A percentile compares a stretch with the other conserved stretches of the same genome.
Conservation (phyloP, 2,329 filamentous ascomycete species). For the Botrytis byssoidea region DNA sequence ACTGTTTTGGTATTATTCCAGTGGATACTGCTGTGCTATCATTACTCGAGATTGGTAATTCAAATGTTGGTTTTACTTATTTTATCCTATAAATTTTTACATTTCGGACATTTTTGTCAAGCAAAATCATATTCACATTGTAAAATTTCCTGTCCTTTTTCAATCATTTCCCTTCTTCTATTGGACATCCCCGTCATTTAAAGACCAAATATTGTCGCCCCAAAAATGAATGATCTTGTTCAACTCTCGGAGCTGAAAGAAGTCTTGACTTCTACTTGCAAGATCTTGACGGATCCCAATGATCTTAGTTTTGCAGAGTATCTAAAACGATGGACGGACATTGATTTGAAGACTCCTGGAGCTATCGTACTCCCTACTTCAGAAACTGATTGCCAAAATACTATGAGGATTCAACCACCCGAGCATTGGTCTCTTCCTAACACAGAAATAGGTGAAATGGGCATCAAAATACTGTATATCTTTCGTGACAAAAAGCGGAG, state of each 20-base stretch:
- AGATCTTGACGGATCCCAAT: constrained; percentile 4
- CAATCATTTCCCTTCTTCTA: not conserved
- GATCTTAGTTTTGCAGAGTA: constrained; percentile 17
- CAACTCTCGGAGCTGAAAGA: not conserved
- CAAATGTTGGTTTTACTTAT: not conserved
- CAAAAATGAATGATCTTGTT: not conserved
- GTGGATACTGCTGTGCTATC: not conserved
- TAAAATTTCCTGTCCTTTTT: not conserved
- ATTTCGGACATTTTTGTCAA: not conserved
- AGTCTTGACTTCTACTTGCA: not conserved
- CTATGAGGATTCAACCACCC: not conserved
- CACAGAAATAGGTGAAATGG: constrained; percentile 19
- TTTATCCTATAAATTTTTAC: not conserved
- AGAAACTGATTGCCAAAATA: constrained; percentile 25
- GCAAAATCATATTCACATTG: not conserved
- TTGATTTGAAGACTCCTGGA: constrained; percentile 22
- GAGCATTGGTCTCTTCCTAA: not conserved
- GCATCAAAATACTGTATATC: constrained; percentile 21
- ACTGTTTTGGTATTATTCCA: not conserved
- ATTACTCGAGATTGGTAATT: not conserved
- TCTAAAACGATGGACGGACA: constrained; percentile 24
- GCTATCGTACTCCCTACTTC: constrained; percentile 26
- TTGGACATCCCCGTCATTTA: not conserved
- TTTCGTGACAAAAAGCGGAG: constrained; percentile 33
- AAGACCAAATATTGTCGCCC: not conserved